These are phyloP conservation scores for Saturnispora besseyi DNA, from an alignment of 805 yeast genomes.

Conservation along the genomic window DNA sequence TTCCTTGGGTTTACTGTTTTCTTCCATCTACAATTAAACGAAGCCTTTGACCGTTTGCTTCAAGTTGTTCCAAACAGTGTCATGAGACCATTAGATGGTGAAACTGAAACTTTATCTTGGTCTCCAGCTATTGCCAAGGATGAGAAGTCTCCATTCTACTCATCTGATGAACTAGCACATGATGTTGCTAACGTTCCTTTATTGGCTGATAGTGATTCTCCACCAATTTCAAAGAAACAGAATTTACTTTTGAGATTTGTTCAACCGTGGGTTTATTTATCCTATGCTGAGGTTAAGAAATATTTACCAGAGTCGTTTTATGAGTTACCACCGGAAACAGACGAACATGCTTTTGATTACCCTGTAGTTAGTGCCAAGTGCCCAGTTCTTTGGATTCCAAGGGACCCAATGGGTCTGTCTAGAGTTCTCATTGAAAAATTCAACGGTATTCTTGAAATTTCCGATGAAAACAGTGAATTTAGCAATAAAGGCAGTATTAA, in stretches of 20 bases:
- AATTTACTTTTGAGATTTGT: conserved; percentile 36
- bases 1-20: conserved; percentile 57
- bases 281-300: conserved; percentile 39
- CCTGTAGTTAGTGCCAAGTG: conserved; percentile 64
- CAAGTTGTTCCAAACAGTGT: conserved; percentile 56
- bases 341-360: conserved; percentile 61
- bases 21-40: conserved; percentile 53
- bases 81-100: conserved; percentile 72
- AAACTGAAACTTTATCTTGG: conserved; percentile 53
- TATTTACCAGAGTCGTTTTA: conserved; percentile 54
- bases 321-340: conserved; percentile 36
- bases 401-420: conserved; percentile 80
- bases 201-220: conserved; percentile 56
- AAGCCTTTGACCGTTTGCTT: conserved; percentile 58
- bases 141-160: conserved; percentile 8
- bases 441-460: conserved; percentile 45
- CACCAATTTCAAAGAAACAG: conserved; percentile 8
- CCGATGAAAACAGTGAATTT: conserved; percentile 61
- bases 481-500: conserved; percentile 39
- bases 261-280: conserved; percentile 44
- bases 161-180: neutral
- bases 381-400: conserved; percentile 89
- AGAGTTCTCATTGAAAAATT: conserved; percentile 47
- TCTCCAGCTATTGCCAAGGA: conserved; percentile 1
- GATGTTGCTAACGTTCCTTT: conserved; percentile 38